Evolutionary conservation across 495 filamentous ascomycete genomes (phyloP), one percentile per base, ranked within the genome.

Genomic region (Xylaria longipes): DNA sequence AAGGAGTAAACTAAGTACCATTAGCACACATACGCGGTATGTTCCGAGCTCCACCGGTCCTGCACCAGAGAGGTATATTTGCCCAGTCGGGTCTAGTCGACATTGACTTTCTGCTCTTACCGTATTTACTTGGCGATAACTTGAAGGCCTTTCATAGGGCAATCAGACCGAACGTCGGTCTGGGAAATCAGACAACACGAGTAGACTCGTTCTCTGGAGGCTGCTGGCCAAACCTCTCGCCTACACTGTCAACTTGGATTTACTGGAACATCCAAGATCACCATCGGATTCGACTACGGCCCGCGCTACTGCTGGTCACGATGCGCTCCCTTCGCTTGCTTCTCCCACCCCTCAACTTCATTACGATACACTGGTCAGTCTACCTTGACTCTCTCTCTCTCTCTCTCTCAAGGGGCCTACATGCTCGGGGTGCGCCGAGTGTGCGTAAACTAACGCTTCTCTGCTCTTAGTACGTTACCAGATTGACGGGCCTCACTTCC

Each of bases 321-420:
- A 67, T 67, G 65, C 65, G 65, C 65, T 27, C 65, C 20, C 35
- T 67, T 29, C 65, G 65, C 35, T 35, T n/a, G 46, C 48, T 54
- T 56, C 17, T 67, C 43, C 89, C 90, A 11, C 85, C 87, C 0
- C 80, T 90, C 67, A 94, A 95, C 78, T 97, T 94, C 80, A 90
- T 95, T 77, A 93, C 90, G 0, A 75, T 94, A 41, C 83, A 85
- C 71, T 85, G 66, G 66, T 61, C 27, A 48, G 66, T 69, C 29
- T 22, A 41, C 5, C 15, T 33, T 6, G n/a, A 27, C 31, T 54
- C 33, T 39, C 64, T 35, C 65, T 8, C 7, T 12, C 57, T 17
- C 31, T 54, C 33, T 39, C 64, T 35, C 65, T 8, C 7, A 22
- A 31, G 11, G 8, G 7, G 57, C 57, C 12, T 2, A 7, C 33